Evolutionary conservation across 2,329 filamentous ascomycete genomes (phyloP).

Genomic region (Sporothrix luriei): DNA sequence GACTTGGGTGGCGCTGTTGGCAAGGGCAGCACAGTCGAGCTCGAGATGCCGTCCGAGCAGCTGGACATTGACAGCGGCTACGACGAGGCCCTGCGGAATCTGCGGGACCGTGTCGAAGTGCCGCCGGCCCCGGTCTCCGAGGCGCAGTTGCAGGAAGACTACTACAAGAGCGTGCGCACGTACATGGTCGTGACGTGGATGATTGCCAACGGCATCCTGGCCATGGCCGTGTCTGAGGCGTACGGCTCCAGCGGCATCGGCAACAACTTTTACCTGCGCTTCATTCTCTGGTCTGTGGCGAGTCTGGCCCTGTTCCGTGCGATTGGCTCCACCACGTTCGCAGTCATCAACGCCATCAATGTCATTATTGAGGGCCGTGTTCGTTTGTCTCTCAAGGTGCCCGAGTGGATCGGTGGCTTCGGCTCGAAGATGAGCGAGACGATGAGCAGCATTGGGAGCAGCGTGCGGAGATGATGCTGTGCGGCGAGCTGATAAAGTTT

Average conservation of each 20-base stretch:
- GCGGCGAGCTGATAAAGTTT: not conserved
- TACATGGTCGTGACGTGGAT: conserved; percentile 99
- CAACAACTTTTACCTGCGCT: conserved; percentile 85
- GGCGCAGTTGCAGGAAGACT: conserved; percentile 90
- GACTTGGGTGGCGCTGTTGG: conserved; percentile 86
- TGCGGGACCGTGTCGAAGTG: conserved; percentile 89
- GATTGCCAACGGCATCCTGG: conserved; percentile 85
- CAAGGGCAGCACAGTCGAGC: conserved; percentile 75
- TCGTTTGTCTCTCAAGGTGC: conserved; percentile 58
- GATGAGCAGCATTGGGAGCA: conserved; percentile 26
- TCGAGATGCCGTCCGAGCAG: conserved; percentile 98
- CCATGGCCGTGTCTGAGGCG: conserved; percentile 88
- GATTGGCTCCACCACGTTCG: conserved; percentile 77
- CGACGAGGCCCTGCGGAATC: conserved; percentile 93
- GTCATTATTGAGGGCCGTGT: conserved; percentile 84
- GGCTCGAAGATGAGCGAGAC: conserved; percentile 37
- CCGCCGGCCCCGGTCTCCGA: conserved; percentile 64
- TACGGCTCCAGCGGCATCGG: conserved; percentile 73
- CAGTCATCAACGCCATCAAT: conserved; percentile 80
- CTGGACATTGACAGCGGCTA: conserved; percentile 98
- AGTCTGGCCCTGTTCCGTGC: conserved; percentile 84
- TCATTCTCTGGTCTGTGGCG: conserved; percentile 92
- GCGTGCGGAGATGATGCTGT: conserved; percentile 21
- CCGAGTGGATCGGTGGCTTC: conserved; percentile 52
- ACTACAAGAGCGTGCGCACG: conserved; percentile 94